These are phyloP conservation scores for Gryganskiella cystojenkinii DNA, from an alignment of 192 early-diverging fungal species.

Conservation along the genomic window DNA sequence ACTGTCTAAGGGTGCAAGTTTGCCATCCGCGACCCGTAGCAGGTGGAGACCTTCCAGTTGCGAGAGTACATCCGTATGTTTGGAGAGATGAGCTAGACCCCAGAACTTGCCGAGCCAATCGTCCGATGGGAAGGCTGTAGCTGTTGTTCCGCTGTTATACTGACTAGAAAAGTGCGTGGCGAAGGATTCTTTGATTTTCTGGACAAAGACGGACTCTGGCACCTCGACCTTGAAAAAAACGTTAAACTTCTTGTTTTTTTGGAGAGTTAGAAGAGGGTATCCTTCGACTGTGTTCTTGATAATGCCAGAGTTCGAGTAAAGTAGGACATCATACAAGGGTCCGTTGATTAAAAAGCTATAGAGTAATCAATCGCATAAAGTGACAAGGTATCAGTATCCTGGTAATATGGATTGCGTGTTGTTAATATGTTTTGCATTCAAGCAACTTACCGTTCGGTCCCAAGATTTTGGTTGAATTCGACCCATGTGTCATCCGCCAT, in stretches of 20 bases:
- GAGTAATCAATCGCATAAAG: too few relatives aligned
- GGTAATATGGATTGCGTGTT: too few relatives aligned
- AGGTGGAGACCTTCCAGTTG: slow-evolving; percentile 1
- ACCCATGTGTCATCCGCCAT: slow-evolving; percentile 21
- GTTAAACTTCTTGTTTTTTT: not conserved
- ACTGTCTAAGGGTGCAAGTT: slow-evolving; percentile 9
- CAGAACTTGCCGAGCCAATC: slow-evolving; percentile 25
- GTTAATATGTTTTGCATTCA: too few relatives aligned
- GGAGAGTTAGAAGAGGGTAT: too few relatives aligned
- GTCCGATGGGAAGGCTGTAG: slow-evolving; percentile 5
- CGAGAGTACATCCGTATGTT: not conserved
- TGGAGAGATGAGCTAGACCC: not conserved
- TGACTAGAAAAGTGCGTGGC: not conserved
- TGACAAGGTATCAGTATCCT: too few relatives aligned
- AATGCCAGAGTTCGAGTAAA: too few relatives aligned
- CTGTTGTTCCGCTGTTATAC: not conserved
- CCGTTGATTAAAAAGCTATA: too few relatives aligned
- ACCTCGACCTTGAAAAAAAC: not conserved
- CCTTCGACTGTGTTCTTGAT: too few relatives aligned
- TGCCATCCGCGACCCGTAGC: not conserved
- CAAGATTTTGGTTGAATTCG: slow-evolving; percentile 10
- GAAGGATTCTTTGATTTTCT: not conserved
- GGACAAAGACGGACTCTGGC: not conserved
- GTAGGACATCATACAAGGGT: too few relatives aligned
- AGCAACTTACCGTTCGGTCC: too few relatives aligned